Evolutionary conservation across 2,329 filamentous ascomycete species (phyloP).

Genomic region (Elsinoe perseae): DNA sequence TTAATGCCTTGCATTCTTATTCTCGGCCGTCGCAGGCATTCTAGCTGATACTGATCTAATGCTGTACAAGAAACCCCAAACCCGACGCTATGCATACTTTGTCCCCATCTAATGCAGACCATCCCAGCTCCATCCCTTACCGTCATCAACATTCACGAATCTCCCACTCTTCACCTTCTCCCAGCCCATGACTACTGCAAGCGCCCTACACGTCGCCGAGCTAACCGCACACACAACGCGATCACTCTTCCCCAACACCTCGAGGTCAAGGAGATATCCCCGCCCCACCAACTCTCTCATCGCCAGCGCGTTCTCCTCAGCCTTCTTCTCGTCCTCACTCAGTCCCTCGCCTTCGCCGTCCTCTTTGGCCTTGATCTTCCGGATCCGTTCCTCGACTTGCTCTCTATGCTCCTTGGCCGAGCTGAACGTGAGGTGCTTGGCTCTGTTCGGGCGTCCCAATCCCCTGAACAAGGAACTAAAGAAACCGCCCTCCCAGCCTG

Average conservation of each 20-base stretch:
- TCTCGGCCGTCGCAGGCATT: background rate
- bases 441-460: conserved; percentile 44
- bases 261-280: conserved; percentile 75
- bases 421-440: conserved; percentile 8
- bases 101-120: conserved; percentile 19
- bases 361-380: conserved; percentile 11
- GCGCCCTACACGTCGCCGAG: conserved; percentile 56
- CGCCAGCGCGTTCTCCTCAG: conserved; percentile 45
- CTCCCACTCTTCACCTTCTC: conserved; percentile 53
- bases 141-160: conserved; percentile 76
- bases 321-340: conserved; percentile 33
- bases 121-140: conserved; percentile 33
- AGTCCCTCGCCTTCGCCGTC: conserved; percentile 16
- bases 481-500: conserved; percentile 86
- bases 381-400: conserved; percentile 8
- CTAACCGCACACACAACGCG: conserved; percentile 69
- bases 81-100: background rate
- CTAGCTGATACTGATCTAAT: background rate
- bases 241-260: conserved; percentile 62
- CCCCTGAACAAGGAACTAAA: conserved; percentile 75
- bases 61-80: background rate
- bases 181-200: conserved; percentile 86
- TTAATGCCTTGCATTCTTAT: background rate
- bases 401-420: conserved; percentile 9
- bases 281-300: conserved; percentile 67